Evolutionary conservation across 495 filamentous ascomycete genomes (phyloP).

Genomic region (Staphylotrichum longicolle): DNA sequence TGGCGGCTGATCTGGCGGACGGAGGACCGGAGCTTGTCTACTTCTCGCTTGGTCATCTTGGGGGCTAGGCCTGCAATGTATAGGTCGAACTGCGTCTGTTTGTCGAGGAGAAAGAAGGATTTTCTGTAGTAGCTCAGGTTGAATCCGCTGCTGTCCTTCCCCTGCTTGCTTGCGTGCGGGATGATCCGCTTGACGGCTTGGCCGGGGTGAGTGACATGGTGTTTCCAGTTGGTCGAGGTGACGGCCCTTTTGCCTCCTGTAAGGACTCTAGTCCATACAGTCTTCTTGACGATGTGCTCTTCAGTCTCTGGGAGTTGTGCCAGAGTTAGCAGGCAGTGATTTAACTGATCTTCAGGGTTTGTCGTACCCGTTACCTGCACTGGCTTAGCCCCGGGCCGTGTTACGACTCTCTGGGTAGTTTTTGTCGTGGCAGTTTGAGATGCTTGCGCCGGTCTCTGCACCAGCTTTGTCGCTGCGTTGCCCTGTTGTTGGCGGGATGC

Average conservation of each 20-base stretch:
- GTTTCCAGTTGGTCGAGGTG: not conserved
- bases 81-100: constrained; percentile 14
- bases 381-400: not conserved
- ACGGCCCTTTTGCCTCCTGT: not conserved
- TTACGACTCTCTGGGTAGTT: not conserved
- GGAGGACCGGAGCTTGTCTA: not conserved
- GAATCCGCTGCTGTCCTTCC: not conserved
- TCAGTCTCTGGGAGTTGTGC: not conserved
- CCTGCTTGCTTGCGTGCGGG: not conserved
- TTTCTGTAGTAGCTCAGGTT: constrained; percentile 12
- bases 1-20: too few species aligned
- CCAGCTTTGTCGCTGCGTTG: not conserved
- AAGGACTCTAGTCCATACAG: not conserved
- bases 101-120: not conserved
- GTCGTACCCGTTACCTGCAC: constrained; percentile 4
- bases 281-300: constrained; percentile 4
- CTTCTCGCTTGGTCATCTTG: constrained; percentile 7
- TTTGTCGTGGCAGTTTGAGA: not conserved
- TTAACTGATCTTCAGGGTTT: too few species aligned
- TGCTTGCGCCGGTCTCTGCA: not conserved
- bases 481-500: not conserved
- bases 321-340: too few species aligned
- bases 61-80: constrained; percentile 18
- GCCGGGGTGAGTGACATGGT: not conserved
- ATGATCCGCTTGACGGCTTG: not conserved